Evolutionary conservation across 2,329 filamentous ascomycete genomes (phyloP), one percentile per base, ranked within the genome.

Genomic region (Trichoderma sp.): DNA sequence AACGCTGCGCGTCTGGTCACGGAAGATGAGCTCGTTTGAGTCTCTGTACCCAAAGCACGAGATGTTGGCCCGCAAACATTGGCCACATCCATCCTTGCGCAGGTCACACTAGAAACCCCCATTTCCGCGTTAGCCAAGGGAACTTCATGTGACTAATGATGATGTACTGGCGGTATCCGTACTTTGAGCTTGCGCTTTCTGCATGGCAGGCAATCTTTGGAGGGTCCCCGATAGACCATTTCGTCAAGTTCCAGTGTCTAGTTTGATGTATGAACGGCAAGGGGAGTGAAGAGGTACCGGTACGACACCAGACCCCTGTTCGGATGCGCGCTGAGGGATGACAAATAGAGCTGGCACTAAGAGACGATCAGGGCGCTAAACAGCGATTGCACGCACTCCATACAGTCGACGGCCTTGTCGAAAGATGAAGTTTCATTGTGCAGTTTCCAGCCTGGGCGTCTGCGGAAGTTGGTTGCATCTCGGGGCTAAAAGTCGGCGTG

Each of bases 41-140:
- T 77, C 74, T 4, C 76, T 76, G 43, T 78, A 78, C 24, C 77
- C 77, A 39, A 73, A 73, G n/a, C 77, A 79, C 11, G 60, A 11
- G n/a, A 79, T 67, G 9, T 57, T 68, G 6, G 76, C 77, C 18
- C 77, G 73, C 4, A 65, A 34, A 58, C 77, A 78, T 62, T 78
- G 77, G 21, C 77, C 77, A 34, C 77, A 78, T 39, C 73, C 70
- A 57, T 61, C 63, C 36, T 66, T 53, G 64, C 63, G 4, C 1
- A 77, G 71, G 65, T 77, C 76, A 18, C 76, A 77, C 76, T 77
- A 61, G 24, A 39, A 21, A 14, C 15, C 34, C 30, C 21, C 43
- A 32, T 61, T 24, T 24, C 9, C 18, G 18, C 5, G 53, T 69
- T 34, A 61, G 66, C 7, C 56, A 4, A 3, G 21, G 3, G 21